Conservation (phyloP, 345 rosid species). For the Trapa bicornis region DNA sequence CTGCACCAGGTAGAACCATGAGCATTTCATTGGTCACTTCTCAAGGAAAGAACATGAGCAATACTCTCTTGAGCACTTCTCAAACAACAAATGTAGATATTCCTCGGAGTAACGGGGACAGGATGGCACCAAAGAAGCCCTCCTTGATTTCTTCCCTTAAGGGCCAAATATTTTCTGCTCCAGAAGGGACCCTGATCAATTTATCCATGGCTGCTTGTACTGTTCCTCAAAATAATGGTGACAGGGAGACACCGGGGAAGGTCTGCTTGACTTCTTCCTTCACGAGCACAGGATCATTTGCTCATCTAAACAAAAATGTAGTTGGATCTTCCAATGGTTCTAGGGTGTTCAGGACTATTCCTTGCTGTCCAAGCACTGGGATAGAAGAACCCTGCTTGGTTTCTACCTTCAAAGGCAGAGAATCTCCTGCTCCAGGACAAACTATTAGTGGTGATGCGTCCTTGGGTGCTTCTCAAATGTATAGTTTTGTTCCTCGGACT, state of each 20-base stretch:
- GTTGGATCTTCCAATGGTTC: no score
- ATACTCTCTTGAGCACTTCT: neutral
- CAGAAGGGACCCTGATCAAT: neutral
- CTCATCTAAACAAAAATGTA: no score
- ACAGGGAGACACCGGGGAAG: no score
- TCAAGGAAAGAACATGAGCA: neutral
- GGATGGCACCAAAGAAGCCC: neutral
- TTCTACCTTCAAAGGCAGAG: neutral
- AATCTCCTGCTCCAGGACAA: neutral
- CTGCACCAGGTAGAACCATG: neutral
- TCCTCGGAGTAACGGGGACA: neutral
- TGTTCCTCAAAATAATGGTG: neutral
- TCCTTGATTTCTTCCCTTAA: neutral
- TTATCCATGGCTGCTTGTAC: neutral
- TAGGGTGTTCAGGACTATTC: no score
- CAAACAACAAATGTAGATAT: neutral
- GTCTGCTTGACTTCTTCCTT: no score
- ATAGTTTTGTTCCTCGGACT: neutral
- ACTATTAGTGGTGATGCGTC: neutral
- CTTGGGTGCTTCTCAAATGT: conserved; percentile 1
- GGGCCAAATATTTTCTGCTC: neutral
- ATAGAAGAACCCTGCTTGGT: neutral
- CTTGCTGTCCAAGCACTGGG: neutral
- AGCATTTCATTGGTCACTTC: neutral
- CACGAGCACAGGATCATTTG: no score